phyloP scores from a whole-genome alignment of 176 grass and related monocot species.

The Phoenix dactylifera region DNA sequence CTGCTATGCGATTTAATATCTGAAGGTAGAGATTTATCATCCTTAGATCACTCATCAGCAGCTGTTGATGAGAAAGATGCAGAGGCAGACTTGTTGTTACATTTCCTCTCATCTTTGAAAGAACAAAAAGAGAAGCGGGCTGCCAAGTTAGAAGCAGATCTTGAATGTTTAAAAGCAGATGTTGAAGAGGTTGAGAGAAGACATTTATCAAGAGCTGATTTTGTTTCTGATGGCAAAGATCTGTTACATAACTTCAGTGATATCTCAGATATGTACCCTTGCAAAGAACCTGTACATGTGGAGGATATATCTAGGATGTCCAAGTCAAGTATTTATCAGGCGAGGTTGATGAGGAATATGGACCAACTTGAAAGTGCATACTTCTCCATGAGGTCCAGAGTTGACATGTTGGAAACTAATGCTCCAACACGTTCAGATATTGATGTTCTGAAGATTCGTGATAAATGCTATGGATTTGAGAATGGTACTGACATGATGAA shows the following conservation, averaged over 20 bases:
- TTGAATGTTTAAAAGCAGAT: conserved; percentile 60
- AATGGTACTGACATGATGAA: conserved; percentile 30
- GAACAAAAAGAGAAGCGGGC: conserved; percentile 66
- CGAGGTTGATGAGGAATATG: conserved; percentile 63
- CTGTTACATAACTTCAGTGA: conserved; percentile 20
- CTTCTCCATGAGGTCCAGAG: conserved; percentile 65
- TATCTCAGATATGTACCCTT: conserved; percentile 19
- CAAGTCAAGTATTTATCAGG: conserved; percentile 38
- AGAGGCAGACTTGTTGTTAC: conserved; percentile 50
- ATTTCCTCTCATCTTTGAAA: conserved; percentile 70
- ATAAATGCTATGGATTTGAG: conserved; percentile 32
- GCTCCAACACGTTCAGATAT: conserved; percentile 46
- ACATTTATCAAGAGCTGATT: conserved; percentile 21
- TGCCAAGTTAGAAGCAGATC: conserved; percentile 45
- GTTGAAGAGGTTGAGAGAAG: conserved; percentile 58
- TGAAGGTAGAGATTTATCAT: conserved; percentile 41
- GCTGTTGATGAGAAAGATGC: conserved; percentile 57
- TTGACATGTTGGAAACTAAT: conserved; percentile 36
- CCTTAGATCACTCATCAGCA: conserved; percentile 40
- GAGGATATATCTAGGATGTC: conserved; percentile 33
- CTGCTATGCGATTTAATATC: conserved; percentile 69
- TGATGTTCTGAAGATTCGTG: conserved; percentile 53
- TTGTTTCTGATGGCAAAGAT: conserved; percentile 27
- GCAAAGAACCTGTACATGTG: conserved; percentile 8
- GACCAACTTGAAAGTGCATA: conserved; percentile 80